phyloP scores from a whole-genome alignment of 139 green algal species.

The Closterium sp. region DNA sequence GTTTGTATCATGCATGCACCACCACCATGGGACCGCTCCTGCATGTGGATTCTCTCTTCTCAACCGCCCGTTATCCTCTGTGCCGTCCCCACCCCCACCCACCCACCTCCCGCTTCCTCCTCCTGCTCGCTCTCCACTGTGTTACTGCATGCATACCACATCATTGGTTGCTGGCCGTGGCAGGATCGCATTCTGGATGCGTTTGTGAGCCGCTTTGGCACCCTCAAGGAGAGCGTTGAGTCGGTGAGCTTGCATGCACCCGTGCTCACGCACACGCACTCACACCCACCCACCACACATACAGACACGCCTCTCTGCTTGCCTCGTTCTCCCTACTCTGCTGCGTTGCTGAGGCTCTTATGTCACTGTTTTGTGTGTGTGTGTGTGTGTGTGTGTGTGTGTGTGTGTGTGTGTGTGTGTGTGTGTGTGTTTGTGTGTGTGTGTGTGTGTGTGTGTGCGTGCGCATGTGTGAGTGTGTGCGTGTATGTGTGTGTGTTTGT shows the following conservation, averaged over 20 bases:
- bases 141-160: too few species aligned
- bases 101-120: too few species aligned
- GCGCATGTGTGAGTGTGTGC: not conserved
- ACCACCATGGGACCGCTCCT: too few species aligned
- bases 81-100: too few species aligned
- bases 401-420: not conserved
- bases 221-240: constrained; percentile 54
- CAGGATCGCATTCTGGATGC: constrained; percentile 74
- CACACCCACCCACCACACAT: not conserved
- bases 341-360: too few species aligned
- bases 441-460: not conserved
- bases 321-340: not conserved
- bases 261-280: not conserved
- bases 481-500: not conserved
- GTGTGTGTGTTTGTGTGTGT: not conserved
- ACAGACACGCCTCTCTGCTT: not conserved
- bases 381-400: not conserved
- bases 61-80: too few species aligned
- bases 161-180: not conserved
- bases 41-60: too few species aligned
- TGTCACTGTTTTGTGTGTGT: not conserved
- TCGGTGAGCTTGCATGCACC: constrained; percentile 16
- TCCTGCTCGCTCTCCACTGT: too few species aligned
- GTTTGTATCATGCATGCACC: too few species aligned
- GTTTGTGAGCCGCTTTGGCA: constrained; percentile 72